Evolutionary conservation across 2,329 filamentous ascomycete species (phyloP).

Genomic region (Scolecobasidium constrictum): DNA sequence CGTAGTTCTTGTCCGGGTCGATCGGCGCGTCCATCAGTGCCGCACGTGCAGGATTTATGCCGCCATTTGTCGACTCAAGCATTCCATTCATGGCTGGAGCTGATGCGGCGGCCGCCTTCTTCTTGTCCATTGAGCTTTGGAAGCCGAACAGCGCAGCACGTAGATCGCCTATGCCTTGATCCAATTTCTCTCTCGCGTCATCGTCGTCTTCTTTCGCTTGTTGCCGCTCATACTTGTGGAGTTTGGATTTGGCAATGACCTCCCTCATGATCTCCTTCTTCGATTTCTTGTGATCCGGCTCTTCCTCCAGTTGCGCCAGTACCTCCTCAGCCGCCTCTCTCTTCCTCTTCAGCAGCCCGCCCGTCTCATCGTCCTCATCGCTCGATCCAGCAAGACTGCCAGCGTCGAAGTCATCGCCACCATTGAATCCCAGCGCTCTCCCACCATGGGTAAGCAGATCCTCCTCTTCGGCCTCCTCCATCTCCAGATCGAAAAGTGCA

Average conservation of each 20-base stretch:
- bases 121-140: conserved; percentile 19
- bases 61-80: conserved; percentile 18
- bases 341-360: conserved; percentile 24
- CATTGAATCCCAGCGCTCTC: conserved; percentile 61
- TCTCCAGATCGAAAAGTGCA: conserved; percentile 84
- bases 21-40: conserved; percentile 50
- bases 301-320: conserved; percentile 30
- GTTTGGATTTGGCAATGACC: conserved; percentile 92
- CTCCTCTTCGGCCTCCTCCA: conserved; percentile 57
- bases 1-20: conserved; percentile 77
- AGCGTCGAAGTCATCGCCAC: conserved; percentile 69
- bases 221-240: conserved; percentile 90
- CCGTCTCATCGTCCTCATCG: conserved; percentile 22
- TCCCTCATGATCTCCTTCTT: conserved; percentile 98
- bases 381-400: conserved; percentile 51
- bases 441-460: conserved; percentile 74
- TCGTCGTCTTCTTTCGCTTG: conserved; percentile 88
- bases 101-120: conserved; percentile 8
- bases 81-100: conserved; percentile 19
- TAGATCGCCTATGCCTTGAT: conserved; percentile 71
- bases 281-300: conserved; percentile 79
- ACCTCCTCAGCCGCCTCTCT: conserved; percentile 39
- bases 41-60: conserved; percentile 49
- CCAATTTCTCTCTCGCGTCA: conserved; percentile 71
- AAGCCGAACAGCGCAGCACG: conserved; percentile 55